Evolutionary conservation across 2,329 filamentous ascomycete species (phyloP).

Genomic region (Ophiostoma quercus): DNA sequence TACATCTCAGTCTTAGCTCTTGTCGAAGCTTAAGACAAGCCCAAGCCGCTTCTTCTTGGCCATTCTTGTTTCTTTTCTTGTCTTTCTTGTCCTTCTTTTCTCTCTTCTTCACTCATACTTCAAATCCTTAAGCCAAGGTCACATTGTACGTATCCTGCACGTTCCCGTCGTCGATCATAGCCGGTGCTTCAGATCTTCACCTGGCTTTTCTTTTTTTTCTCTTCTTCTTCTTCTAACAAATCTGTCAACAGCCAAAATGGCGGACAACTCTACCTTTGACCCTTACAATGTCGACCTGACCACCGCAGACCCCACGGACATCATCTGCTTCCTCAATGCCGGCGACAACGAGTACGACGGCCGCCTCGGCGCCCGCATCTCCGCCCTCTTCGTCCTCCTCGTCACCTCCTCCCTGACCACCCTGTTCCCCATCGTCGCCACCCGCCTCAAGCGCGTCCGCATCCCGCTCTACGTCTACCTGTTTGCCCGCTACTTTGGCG

Average conservation of each 20-base stretch:
- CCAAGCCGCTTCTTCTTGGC: conserved; percentile 6
- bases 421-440: conserved; percentile 62
- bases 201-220: not conserved
- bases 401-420: conserved; percentile 56
- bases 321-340: conserved; percentile 48
- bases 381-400: conserved; percentile 70
- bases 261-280: conserved; percentile 32
- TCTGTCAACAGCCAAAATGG: conserved; percentile 23
- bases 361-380: conserved; percentile 60
- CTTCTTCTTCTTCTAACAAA: too few relatives aligned
- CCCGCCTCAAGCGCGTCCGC: conserved; percentile 49
- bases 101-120: too few relatives aligned
- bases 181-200: not conserved
- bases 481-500: conserved; percentile 85
- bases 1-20: not conserved
- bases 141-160: not conserved
- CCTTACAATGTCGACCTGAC: conserved; percentile 42
- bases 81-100: not conserved
- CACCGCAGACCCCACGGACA: conserved; percentile 38
- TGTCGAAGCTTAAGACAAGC: not conserved
- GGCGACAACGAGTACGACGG: conserved; percentile 51
- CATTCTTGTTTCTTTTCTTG: too few relatives aligned
- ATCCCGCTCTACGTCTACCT: conserved; percentile 66
- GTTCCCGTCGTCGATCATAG: not conserved
- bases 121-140: not conserved